These are phyloP conservation scores for Takakia lepidozioides DNA, from an alignment of 225 moss, liverwort and hornwort species.

Conservation along the genomic window DNA sequence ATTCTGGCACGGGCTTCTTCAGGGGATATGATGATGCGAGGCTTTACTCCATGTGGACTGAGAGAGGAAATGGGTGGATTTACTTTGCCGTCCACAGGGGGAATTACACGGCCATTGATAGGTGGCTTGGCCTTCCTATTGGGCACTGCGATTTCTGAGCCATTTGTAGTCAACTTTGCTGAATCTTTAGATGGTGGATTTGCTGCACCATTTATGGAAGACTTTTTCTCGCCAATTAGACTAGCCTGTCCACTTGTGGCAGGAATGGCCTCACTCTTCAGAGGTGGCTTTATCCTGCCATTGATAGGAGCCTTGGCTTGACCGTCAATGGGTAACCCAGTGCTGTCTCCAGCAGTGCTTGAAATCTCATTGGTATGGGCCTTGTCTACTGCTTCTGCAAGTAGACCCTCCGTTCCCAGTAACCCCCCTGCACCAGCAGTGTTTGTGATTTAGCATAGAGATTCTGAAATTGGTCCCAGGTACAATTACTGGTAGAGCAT, in stretches of 20 bases:
- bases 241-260: no score
- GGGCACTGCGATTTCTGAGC: conserved; percentile 12
- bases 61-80: no score
- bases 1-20: conserved; percentile 92
- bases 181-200: conserved; percentile 18
- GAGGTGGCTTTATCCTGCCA: conserved; percentile 5
- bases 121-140: conserved; percentile 13
- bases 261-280: conserved; percentile 14
- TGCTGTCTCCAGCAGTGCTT: conserved; percentile 1
- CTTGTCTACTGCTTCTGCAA: neutral
- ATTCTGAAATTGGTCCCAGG: no score
- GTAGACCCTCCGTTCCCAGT: no score
- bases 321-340: neutral
- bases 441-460: no score
- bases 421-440: no score
- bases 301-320: neutral
- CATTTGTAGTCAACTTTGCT: conserved; percentile 8
- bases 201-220: no score
- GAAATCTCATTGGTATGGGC: neutral
- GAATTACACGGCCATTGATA: conserved; percentile 11
- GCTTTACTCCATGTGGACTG: conserved; percentile 32
- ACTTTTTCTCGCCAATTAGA: no score
- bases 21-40: conserved; percentile 83
- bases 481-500: no score
- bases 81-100: conserved; percentile 8